Evolutionary conservation across 2,329 filamentous ascomycete genomes (phyloP).

Genomic region (Pseudogymnoascus sp.): DNA sequence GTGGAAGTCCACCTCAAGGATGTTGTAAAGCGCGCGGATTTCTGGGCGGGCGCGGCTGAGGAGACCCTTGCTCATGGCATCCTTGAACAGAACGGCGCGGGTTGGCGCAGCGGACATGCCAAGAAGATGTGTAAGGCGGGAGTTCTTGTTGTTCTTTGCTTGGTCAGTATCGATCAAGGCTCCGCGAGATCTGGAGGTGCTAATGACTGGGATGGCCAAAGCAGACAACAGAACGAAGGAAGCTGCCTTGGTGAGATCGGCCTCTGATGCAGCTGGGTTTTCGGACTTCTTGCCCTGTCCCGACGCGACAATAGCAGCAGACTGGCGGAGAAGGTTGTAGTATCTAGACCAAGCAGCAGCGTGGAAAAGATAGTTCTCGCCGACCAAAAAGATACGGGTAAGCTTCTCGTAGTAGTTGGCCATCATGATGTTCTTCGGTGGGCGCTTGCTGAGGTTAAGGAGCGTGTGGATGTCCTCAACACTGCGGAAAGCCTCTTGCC

Average conservation of each 20-base stretch:
- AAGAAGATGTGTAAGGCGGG: slow-evolving; percentile 87
- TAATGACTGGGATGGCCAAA: slow-evolving; percentile 97
- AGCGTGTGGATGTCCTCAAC: slow-evolving; percentile 98
- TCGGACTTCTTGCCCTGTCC: slow-evolving; percentile 90
- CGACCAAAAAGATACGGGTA: slow-evolving; percentile 95
- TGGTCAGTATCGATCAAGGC: slow-evolving; percentile 96
- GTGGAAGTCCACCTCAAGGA: slow-evolving; percentile 98
- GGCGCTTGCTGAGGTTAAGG: slow-evolving; percentile 94
- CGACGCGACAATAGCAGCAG: slow-evolving; percentile 70
- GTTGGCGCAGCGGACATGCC: slow-evolving; percentile 88
- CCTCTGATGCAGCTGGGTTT: slow-evolving; percentile 81
- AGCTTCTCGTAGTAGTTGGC: slow-evolving; percentile 99
- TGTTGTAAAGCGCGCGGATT: slow-evolving; percentile 96
- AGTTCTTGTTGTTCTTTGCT: slow-evolving; percentile 98
- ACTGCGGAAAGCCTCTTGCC: slow-evolving; percentile 99
- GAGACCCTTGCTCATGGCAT: slow-evolving; percentile 89
- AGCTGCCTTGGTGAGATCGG: slow-evolving; percentile 86
- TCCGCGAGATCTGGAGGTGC: slow-evolving; percentile 90
- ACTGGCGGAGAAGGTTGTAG: slow-evolving; percentile 92
- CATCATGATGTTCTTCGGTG: slow-evolving; percentile 99
- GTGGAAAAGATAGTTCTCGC: slow-evolving; percentile 99
- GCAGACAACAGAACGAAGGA: slow-evolving; percentile 94
- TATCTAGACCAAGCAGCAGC: slow-evolving; percentile 96
- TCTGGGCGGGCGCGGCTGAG: slow-evolving; percentile 88
- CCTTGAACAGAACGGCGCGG: slow-evolving; percentile 85